Conservation (phyloP, 345 rosid genomes). For the Nasturtium officinale region DNA sequence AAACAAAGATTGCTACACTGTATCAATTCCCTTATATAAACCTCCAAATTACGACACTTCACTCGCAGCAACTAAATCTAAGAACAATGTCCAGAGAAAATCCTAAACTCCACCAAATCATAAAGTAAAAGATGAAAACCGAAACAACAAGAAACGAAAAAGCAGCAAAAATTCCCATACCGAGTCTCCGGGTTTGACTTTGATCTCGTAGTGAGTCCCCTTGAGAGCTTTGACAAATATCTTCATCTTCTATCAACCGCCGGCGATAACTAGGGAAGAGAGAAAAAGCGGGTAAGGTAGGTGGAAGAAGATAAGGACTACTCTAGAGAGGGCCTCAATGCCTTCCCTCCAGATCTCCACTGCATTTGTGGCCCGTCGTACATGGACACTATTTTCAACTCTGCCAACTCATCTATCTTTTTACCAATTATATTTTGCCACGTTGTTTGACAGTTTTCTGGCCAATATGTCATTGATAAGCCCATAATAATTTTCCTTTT, state of each 20-base stretch:
- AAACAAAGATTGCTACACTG: too few species aligned
- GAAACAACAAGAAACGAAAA: neutral
- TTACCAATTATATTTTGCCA: neutral
- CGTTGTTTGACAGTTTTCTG: neutral
- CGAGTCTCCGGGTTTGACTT: constrained; percentile 57
- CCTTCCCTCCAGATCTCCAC: constrained; percentile 31
- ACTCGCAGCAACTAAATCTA: neutral
- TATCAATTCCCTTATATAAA: neutral
- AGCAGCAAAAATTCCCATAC: constrained; percentile 31
- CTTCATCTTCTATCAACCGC: constrained; percentile 46
- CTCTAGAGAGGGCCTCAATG: constrained; percentile 3
- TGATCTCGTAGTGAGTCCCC: constrained; percentile 57
- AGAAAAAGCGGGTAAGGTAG: constrained; percentile 15
- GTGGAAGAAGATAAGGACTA: constrained; percentile 8
- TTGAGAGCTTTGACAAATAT: constrained; percentile 54
- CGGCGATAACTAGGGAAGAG: constrained; percentile 10
- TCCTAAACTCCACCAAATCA: constrained; percentile 14
- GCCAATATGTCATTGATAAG: constrained; percentile 3
- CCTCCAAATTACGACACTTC: neutral
- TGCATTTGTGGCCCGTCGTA: constrained; percentile 24
- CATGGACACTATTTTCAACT: constrained; percentile 10
- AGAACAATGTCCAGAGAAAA: neutral
- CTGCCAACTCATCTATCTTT: neutral
- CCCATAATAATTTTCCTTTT: neutral
- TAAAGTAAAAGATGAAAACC: neutral